These are phyloP conservation scores for Buxus sempervirens DNA, from an alignment of 164 flowering plant species.

Conservation along the genomic window DNA sequence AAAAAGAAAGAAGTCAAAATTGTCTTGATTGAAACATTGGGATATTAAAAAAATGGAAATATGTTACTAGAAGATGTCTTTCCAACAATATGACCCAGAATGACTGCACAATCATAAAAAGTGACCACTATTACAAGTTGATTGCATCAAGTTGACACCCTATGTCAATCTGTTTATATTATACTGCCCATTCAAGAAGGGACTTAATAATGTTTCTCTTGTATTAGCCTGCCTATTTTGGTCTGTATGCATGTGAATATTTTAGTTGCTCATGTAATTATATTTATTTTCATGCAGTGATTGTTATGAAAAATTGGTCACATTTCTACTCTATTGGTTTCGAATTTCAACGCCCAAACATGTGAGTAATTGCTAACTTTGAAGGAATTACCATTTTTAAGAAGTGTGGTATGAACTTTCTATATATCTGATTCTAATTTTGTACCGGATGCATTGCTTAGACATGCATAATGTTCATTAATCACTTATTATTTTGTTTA, in stretches of 20 bases:
- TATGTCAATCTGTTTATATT: background rate
- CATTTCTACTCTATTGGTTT: slow-evolving; percentile 83
- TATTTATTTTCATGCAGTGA: slow-evolving; percentile 37
- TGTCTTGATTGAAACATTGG: too few species aligned
- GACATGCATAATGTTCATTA: background rate
- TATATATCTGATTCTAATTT: background rate
- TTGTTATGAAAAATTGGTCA: slow-evolving; percentile 73
- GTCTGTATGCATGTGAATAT: too few species aligned
- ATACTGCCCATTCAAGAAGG: background rate
- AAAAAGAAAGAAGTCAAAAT: too few species aligned
- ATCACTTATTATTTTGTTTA: background rate
- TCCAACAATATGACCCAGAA: too few species aligned
- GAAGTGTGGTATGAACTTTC: background rate
- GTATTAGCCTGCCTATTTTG: too few species aligned
- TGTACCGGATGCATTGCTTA: background rate
- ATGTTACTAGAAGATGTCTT: too few species aligned
- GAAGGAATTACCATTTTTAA: background rate
- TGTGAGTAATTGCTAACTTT: slow-evolving; percentile 40
- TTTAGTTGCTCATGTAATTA: background rate
- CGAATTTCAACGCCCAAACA: slow-evolving; percentile 58
- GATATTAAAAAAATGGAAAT: too few species aligned
- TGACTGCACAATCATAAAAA: too few species aligned
- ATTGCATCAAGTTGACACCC: too few species aligned
- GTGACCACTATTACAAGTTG: too few species aligned
- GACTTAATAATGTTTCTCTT: background rate